These are phyloP conservation scores for Solanum chaucha DNA, from an alignment of 257 asterid genomes.

Conservation along the genomic window DNA sequence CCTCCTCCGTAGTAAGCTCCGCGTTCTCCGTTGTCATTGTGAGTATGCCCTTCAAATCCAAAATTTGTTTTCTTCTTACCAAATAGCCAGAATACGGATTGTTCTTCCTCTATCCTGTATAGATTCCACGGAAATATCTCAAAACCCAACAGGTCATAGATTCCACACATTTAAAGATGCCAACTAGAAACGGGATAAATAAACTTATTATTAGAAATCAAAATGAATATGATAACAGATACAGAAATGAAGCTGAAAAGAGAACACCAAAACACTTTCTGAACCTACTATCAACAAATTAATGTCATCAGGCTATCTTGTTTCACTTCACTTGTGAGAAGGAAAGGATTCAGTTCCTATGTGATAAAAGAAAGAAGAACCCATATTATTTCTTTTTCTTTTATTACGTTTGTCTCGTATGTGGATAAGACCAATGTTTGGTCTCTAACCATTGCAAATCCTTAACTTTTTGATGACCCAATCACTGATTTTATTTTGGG, in stretches of 20 bases:
- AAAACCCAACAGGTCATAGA: neutral
- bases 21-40: slow-evolving; percentile 33
- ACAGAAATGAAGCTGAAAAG: neutral
- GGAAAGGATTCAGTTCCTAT: neutral
- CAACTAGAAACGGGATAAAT: neutral
- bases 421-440: neutral
- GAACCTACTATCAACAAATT: neutral
- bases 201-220: neutral
- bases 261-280: neutral
- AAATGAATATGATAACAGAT: neutral
- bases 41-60: slow-evolving; percentile 19
- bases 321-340: neutral
- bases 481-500: neutral
- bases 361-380: neutral
- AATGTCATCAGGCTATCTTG: neutral
- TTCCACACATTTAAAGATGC: neutral
- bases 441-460: neutral
- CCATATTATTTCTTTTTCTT: neutral
- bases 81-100: neutral
- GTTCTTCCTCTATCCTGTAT: neutral
- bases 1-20: slow-evolving; percentile 60
- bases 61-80: neutral
- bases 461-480: neutral
- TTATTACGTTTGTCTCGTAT: neutral
- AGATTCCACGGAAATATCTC: neutral